Evolutionary conservation across 2,329 filamentous ascomycete genomes (phyloP).

Genomic region (Fusarium drepaniforme): DNA sequence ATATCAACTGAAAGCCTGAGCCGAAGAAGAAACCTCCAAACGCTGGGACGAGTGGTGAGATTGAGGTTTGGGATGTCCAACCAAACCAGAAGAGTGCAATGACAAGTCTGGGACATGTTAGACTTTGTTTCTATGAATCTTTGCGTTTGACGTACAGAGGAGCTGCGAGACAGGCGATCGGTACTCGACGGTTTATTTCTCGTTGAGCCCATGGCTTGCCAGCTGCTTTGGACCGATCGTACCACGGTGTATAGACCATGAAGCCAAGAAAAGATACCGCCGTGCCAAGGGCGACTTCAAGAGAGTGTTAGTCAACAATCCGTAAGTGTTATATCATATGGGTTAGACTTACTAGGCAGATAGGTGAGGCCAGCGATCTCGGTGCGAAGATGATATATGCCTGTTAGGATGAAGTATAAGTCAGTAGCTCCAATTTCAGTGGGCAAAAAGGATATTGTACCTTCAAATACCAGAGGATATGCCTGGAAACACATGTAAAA

Average conservation of each 20-base stretch:
- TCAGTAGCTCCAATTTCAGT: not conserved
- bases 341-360: constrained; percentile 55
- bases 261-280: constrained; percentile 39
- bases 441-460: not conserved
- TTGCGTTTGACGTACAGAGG: constrained; percentile 63
- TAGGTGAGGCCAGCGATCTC: constrained; percentile 62
- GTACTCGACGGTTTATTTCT: constrained; percentile 50
- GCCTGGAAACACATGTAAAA: constrained; percentile 66
- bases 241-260: constrained; percentile 44
- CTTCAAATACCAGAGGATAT: constrained; percentile 62
- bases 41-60: constrained; percentile 51
- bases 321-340: constrained; percentile 38
- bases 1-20: constrained; percentile 48
- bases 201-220: constrained; percentile 47
- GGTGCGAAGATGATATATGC: constrained; percentile 58
- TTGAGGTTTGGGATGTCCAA: constrained; percentile 62
- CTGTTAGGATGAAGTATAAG: not conserved
- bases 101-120: constrained; percentile 58
- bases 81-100: constrained; percentile 71
- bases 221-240: constrained; percentile 38
- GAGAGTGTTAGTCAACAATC: not conserved
- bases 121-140: constrained; percentile 18
- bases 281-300: constrained; percentile 42
- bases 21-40: constrained; percentile 59
- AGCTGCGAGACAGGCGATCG: constrained; percentile 68